Conservation (phyloP, 192 early-diverging fungal genomes). For the Coemansia umbellata region DNA sequence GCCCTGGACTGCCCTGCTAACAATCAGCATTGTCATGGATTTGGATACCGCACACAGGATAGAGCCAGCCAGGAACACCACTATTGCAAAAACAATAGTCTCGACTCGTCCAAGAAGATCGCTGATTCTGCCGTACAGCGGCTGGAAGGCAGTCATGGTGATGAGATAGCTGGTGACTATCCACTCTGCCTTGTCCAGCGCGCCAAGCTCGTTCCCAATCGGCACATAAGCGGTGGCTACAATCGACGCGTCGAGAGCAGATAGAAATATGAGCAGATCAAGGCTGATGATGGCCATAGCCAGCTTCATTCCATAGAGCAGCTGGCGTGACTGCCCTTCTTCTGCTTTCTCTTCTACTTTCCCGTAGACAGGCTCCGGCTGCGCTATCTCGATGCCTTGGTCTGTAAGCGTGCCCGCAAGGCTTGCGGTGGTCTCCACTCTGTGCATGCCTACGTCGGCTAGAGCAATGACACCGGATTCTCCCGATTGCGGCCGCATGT, state of each 20-base stretch:
- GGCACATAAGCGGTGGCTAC: slow-evolving; percentile 68
- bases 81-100: slow-evolving; percentile 25
- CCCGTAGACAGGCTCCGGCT: too few species aligned
- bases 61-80: slow-evolving; percentile 46
- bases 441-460: not conserved
- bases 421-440: not conserved
- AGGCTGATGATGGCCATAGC: slow-evolving; percentile 34
- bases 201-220: slow-evolving; percentile 68
- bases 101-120: slow-evolving; percentile 61
- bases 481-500: too few species aligned
- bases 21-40: slow-evolving; percentile 56
- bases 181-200: slow-evolving; percentile 70
- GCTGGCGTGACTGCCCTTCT: slow-evolving; percentile 13
- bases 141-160: slow-evolving; percentile 63
- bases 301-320: slow-evolving; percentile 20
- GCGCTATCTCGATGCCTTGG: too few species aligned
- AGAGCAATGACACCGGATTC: too few species aligned
- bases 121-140: slow-evolving; percentile 75
- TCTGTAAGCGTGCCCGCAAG: not conserved
- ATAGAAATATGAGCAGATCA: slow-evolving; percentile 32
- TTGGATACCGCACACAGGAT: slow-evolving; percentile 34
- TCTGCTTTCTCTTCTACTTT: not conserved
- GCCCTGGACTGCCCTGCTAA: slow-evolving; percentile 67
- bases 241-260: slow-evolving; percentile 58
- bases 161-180: slow-evolving; percentile 74